phyloP scores from a whole-genome alignment of 768 basidiomycete genomes.

The Candolleomyces efflorescens region DNA sequence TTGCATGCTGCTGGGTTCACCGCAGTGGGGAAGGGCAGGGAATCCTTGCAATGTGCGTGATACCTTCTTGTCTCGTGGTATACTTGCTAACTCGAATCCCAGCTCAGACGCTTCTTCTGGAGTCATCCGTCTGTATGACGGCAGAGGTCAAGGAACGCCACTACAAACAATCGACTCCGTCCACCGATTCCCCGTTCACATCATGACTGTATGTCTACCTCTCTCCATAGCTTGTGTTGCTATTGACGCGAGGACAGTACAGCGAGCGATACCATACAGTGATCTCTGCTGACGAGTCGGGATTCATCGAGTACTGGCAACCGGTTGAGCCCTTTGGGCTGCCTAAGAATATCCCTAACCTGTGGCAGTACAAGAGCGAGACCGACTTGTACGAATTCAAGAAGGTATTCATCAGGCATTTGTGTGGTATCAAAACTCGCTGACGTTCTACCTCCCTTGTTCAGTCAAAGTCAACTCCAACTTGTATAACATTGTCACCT shows the following conservation, averaged over 20 bases:
- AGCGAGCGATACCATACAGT: conserved; percentile 88
- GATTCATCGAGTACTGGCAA: conserved; percentile 96
- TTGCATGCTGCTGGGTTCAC: conserved; percentile 95
- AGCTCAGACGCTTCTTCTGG: conserved; percentile 80
- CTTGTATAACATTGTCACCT: conserved; percentile 89
- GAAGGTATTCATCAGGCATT: conserved; percentile 55
- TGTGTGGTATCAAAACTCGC: neutral
- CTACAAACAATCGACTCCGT: conserved; percentile 72
- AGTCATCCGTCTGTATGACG: conserved; percentile 86
- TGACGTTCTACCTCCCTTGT: neutral
- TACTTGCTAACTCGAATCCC: conserved; percentile 16
- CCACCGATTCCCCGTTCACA: conserved; percentile 85
- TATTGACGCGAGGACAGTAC: conserved; percentile 50
- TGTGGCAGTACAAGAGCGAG: conserved; percentile 89
- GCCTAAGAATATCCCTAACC: conserved; percentile 69
- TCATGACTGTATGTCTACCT: conserved; percentile 63
- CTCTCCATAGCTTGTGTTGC: neutral
- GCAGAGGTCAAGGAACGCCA: conserved; percentile 76
- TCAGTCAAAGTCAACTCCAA: conserved; percentile 88
- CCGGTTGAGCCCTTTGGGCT: conserved; percentile 84
- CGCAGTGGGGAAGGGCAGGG: conserved; percentile 81
- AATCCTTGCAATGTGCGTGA: conserved; percentile 77
- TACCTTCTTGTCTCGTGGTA: neutral
- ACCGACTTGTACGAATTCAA: conserved; percentile 98
- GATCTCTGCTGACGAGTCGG: conserved; percentile 90